A percentile compares a stretch with the other conserved stretches of the same genome.
These are phyloP conservation scores for Juglanconis juglandina DNA, from an alignment of 2,329 filamentous ascomycete genomes.

Conservation along the genomic window DNA sequence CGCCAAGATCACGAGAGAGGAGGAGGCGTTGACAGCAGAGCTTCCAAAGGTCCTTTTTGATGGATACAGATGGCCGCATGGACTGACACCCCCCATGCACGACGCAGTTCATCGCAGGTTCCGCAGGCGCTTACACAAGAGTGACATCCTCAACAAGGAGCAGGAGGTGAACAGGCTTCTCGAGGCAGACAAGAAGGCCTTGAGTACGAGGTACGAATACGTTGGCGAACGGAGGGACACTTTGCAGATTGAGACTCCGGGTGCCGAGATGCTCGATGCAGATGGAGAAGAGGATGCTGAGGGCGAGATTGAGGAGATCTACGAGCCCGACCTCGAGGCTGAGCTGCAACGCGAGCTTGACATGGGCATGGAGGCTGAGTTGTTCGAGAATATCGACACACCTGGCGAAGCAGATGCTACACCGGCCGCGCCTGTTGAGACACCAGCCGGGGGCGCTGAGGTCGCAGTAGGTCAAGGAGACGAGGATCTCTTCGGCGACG, in stretches of 20 bases:
- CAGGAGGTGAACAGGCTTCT: conserved; percentile 73
- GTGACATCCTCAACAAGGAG: conserved; percentile 79
- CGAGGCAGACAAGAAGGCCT: conserved; percentile 61
- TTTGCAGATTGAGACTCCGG: conserved; percentile 18
- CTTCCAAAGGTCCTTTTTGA: conserved; percentile 69
- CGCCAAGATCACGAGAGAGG: conserved; percentile 61
- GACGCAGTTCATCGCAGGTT: conserved; percentile 80
- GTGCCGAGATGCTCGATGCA: conserved; percentile 43
- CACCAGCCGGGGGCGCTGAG: conserved; percentile 39
- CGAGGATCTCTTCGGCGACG: conserved; percentile 37
- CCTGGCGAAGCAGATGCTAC: conserved; percentile 41
- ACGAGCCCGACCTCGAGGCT: conserved; percentile 27
- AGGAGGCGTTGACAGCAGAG: conserved; percentile 63
- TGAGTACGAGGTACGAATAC: conserved; percentile 61
- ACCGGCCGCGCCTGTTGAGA: conserved; percentile 36
- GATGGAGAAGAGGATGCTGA: conserved; percentile 46
- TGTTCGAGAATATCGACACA: conserved; percentile 54
- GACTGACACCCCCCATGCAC: conserved; percentile 83
- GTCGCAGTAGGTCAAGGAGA: conserved; percentile 44
- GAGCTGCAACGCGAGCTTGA: conserved; percentile 22
- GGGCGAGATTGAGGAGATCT: conserved; percentile 33
- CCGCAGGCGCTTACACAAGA: conserved; percentile 73
- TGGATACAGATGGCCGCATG: conserved; percentile 75
- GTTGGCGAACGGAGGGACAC: conserved; percentile 47
- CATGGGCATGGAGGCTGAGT: conserved; percentile 42